Base-by-base conservation (phyloP, 148 eudicot genomes). In the Vaccinium myrtillus region DNA sequence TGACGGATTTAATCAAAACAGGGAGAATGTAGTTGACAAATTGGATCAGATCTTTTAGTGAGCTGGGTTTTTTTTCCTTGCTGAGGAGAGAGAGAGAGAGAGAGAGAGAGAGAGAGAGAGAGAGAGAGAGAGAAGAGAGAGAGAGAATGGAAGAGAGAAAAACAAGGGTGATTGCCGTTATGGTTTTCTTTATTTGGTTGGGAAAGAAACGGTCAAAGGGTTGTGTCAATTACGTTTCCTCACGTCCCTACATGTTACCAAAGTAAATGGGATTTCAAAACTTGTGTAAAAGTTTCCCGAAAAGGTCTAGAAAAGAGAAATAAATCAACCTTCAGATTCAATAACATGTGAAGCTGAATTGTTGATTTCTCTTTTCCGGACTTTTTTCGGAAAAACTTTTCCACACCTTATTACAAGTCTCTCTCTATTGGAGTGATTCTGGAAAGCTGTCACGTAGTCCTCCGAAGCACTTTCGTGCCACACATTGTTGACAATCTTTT, bases 131-230 rank as follows among this genome's bases (percentile, higher is more conserved):
- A 59, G 69, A 61, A 55, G 50, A 19, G 75, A 54, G 30, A 8
- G 43, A 21, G 81, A 25, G 54, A 10, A 59, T 49, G 87, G 81
- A 71, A 85, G 69, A 78, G 85, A 78, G 80, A 53, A 73, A 79
- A 73, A 73, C 14, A 39, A 67, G 89, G 87, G 79, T 18, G 78
- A 50, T 30, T 78, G 11, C 73, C 23, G 87, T 84, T 81, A 76
- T 48, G 30, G 8, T 50, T 79, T 81, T 50, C 79, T 70, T 70
- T 80, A 56, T 82, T 73, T 87, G 82, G 85, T 77, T 79, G 21
- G 78, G 80, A 61, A 82, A 61, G 92, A 87, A 85, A 85, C 81
- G 90, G 90, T 76, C 85, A 75, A 75, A 59, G 46, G 59, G 69
- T 79, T 69, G n/a, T 51, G 73, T 85, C 49, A 63, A 43, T 74